Conservation (phyloP, 2,329 filamentous ascomycete genomes). For the Trematosphaeria pertusa region DNA sequence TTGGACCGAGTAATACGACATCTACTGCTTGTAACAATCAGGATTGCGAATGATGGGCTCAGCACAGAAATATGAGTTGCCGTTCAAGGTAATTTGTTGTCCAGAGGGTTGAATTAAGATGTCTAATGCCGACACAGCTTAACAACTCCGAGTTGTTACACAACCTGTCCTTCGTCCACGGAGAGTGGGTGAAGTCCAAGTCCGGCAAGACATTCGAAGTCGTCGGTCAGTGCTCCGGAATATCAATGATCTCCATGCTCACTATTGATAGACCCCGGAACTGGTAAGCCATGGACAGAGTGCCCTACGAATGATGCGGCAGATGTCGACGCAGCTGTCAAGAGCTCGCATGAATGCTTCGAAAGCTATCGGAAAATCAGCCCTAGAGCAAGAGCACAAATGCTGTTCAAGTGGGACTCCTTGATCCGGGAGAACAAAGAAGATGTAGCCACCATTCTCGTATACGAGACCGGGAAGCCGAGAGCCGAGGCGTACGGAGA, state of each 20-base stretch:
- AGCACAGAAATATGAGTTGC: conserved; percentile 43
- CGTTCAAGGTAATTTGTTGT: conserved; percentile 54
- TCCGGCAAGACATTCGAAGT: conserved; percentile 66
- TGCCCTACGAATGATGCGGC: conserved; percentile 58
- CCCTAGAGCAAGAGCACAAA: conserved; percentile 66
- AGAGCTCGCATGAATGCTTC: conserved; percentile 67
- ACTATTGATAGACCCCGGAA: conserved; percentile 56
- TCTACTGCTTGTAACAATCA: too few relatives aligned
- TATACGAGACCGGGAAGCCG: conserved; percentile 65
- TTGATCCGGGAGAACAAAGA: conserved; percentile 68
- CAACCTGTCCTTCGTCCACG: conserved; percentile 61
- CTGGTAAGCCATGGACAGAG: conserved; percentile 57
- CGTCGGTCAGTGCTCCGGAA: conserved; percentile 49
- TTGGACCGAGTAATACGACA: too few relatives aligned
- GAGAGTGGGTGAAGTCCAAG: conserved; percentile 63
- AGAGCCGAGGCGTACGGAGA: conserved; percentile 60
- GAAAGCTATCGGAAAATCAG: conserved; percentile 65
- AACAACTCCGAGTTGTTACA: conserved; percentile 63
- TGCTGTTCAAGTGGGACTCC: conserved; percentile 69
- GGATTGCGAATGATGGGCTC: too few relatives aligned
- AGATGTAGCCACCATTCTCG: conserved; percentile 68
- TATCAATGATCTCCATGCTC: conserved; percentile 4
- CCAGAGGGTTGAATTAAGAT: too few relatives aligned
- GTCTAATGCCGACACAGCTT: conserved; percentile 47
- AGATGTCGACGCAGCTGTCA: conserved; percentile 68